phyloP scores from a whole-genome alignment of 495 filamentous ascomycete species.

The Hyaloscypha finlandica region DNA sequence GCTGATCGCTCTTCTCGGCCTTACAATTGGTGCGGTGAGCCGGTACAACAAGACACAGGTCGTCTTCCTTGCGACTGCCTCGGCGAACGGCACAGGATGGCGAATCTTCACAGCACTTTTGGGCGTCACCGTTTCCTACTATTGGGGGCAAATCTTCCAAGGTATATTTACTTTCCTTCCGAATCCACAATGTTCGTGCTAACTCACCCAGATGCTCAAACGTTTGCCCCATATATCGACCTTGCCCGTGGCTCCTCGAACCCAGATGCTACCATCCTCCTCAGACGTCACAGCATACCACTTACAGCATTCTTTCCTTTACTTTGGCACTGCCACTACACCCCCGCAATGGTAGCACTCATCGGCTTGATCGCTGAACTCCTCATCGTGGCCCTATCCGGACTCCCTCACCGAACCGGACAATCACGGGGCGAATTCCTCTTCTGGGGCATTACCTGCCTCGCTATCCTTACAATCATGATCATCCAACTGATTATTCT shows the following conservation, averaged over 20 bases:
- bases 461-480: constrained; percentile 32
- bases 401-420: constrained; percentile 36
- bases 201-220: constrained; percentile 14
- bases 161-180: neutral
- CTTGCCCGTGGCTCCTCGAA: constrained; percentile 15
- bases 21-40: constrained; percentile 8
- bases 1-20: constrained; percentile 9
- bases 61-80: constrained; percentile 18
- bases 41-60: constrained; percentile 12
- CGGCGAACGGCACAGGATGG: constrained; percentile 16
- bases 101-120: constrained; percentile 18
- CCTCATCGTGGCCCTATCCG: constrained; percentile 35
- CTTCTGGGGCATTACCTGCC: constrained; percentile 29
- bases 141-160: constrained; percentile 17
- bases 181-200: neutral
- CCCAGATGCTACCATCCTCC: constrained; percentile 32
- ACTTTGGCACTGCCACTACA: constrained; percentile 27
- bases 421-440: constrained; percentile 36
- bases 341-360: constrained; percentile 31
- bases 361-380: constrained; percentile 33
- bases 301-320: constrained; percentile 35
- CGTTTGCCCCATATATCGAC: constrained; percentile 14
- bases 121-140: constrained; percentile 13
- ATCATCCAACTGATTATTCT: constrained; percentile 23
- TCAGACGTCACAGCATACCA: constrained; percentile 30